Evolutionary conservation across 2,329 filamentous ascomycete species (phyloP).

Genomic region (Aspergillus sp.): DNA sequence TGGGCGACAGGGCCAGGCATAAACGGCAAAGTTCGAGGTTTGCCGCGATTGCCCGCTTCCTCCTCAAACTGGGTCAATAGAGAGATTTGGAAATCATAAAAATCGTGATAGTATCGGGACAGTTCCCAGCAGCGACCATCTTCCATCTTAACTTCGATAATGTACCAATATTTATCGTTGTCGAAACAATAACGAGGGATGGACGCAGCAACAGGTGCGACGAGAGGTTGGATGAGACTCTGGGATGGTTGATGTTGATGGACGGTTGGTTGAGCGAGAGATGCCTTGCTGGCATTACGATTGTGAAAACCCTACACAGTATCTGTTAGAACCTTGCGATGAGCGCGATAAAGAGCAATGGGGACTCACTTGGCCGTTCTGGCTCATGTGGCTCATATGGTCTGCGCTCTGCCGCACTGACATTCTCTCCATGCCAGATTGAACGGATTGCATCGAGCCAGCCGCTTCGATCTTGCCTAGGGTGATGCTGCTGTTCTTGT

Average conservation of each 20-base stretch:
- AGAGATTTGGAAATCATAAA: conserved; percentile 97
- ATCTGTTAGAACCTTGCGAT: background rate
- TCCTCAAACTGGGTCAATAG: conserved; percentile 87
- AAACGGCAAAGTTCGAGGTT: conserved; percentile 83
- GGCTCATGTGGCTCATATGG: conserved; percentile 52
- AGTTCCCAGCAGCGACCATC: conserved; percentile 92
- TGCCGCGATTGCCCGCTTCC: conserved; percentile 82
- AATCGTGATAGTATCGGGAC: conserved; percentile 94
- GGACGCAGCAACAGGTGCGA: conserved; percentile 75
- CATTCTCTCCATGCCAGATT: conserved; percentile 74
- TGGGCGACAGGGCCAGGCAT: conserved; percentile 98
- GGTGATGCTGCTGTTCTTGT: conserved; percentile 98
- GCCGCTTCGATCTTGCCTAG: conserved; percentile 77
- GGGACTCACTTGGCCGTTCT: conserved; percentile 52
- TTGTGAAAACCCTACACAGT: conserved; percentile 36
- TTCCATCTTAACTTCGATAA: conserved; percentile 87
- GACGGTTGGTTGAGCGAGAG: conserved; percentile 33
- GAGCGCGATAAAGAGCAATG: background rate
- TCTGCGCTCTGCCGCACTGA: conserved; percentile 61
- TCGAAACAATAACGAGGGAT: conserved; percentile 94
- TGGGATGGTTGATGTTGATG: conserved; percentile 41
- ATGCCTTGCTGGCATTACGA: conserved; percentile 39
- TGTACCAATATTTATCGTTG: conserved; percentile 98
- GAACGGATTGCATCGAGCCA: conserved; percentile 56
- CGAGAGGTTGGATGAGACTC: conserved; percentile 54